Evolutionary conservation across 192 early-diverging fungal genomes (phyloP), one percentile per base, ranked within the genome.

Genomic region (Rhizoclosmatium globosum): DNA sequence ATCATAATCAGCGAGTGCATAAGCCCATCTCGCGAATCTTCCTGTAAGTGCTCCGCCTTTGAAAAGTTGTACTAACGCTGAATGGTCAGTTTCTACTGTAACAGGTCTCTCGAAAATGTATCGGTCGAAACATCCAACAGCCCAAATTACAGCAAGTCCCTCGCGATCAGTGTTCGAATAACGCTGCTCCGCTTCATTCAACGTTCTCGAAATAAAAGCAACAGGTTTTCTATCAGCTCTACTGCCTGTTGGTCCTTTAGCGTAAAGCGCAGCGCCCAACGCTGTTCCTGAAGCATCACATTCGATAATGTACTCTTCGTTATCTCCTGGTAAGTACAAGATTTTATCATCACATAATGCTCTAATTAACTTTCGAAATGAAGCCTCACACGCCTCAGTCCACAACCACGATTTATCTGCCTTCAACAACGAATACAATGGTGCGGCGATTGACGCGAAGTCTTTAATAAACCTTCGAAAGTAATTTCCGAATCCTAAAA

Each of bases 81-180:
- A 56, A 39, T 87, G 77, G 66, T 87, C 85, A 4, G 79, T 82
- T 2, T 67, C 64, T 0, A 48, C 58, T 13, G 57, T 42, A 19
- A 87, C 82, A 2, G 58, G 69, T 19, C 64, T n/a, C 2, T 76
- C n/a, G n/a, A n/a, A n/a, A n/a, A n/a, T n/a, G n/a, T n/a, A n/a
- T n/a, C n/a, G n/a, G n/a, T n/a, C n/a, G 68, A 0, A 19, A 21
- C 0, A 87, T 38, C 21, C 75, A 83, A 85, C 41, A 13, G 77
- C 80, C 75, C 83, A 85, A 1, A 87, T 62, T 1, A 81, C 23
- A 1, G 83, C 83, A 1, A 82, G 57, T 17, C 65, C 82, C 39
- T 87, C 83, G 13, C 80, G 42, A 7, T 85, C 69, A 0, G 57
- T 79, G 0, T 68, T 66, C 2, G 78, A 43, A 21, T 83, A 87